Evolutionary conservation across 495 filamentous ascomycete species (phyloP), one percentile per base, ranked within the genome.

Genomic region (Aspergillus kassunensis): DNA sequence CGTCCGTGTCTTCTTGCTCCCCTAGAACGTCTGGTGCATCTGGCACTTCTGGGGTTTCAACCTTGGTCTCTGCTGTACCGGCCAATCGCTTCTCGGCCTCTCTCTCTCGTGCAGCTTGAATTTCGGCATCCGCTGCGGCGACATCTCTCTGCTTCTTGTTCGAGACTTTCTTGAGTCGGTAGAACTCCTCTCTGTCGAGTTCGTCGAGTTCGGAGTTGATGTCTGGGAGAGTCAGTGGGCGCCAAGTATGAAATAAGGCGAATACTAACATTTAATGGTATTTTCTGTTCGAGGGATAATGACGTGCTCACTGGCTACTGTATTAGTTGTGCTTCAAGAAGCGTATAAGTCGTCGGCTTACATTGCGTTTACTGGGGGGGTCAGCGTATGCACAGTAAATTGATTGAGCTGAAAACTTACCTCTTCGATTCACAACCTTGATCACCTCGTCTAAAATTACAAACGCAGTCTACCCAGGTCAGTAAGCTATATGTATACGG

Each of bases 121-220:
- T 84, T 66, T 90, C 86, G 35, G 84, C 84, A 55, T 91, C 88
- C 44, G 80, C 81, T 9, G 80, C 84, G 3, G 87, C 88, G 15
- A 66, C 84, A 49, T 95, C 91, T 58, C 90, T 74, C 64, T 95
- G 88, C 64, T 98, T 98, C 74, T 97, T 97, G 61, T 80, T 81
- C n/a, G 90, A 90, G 19, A 96, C 92, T 78, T 99, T 99, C 77
- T 97, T 99, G 60, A 99, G 74, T 44, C 93, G 83, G 69, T 95
- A 98, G 71, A 99, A 99, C 61, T 99, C 93, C 68, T 99, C 93
- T 73, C 93, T 80, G 75, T 99, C 93, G 34, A 99, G 76, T 74
- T 99, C 93, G 65, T 99, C 93, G 13, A 99, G 84, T 65, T 99
- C 93, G 9, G 91, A 95, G 73, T 96, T 99, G 80, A 99, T 99